A percentile compares a stretch with the other conserved stretches of the same genome.
These are phyloP conservation scores for Penicillium tannophilum DNA, from an alignment of 495 filamentous ascomycete species.

Conservation along the genomic window DNA sequence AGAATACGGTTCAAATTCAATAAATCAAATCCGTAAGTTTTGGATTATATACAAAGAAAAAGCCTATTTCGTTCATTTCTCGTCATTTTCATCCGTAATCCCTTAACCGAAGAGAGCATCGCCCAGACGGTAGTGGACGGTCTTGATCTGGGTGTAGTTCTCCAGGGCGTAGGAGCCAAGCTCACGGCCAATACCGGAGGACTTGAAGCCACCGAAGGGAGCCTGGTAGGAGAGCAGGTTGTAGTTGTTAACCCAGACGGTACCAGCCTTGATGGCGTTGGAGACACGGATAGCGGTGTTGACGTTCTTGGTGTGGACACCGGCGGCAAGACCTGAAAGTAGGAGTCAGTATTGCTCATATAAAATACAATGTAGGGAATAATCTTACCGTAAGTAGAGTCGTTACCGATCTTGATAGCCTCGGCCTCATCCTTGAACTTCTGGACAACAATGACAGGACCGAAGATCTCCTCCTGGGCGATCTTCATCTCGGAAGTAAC, in stretches of 20 bases:
- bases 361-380: not conserved
- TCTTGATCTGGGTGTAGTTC: constrained; percentile 88
- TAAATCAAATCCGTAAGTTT: constrained; percentile 11
- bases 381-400: constrained; percentile 65
- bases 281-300: constrained; percentile 90
- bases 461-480: constrained; percentile 98
- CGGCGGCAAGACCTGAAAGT: constrained; percentile 72
- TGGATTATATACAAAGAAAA: constrained; percentile 19
- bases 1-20: not conserved
- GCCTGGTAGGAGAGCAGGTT: constrained; percentile 82
- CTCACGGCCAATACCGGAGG: constrained; percentile 91
- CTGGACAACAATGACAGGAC: constrained; percentile 88
- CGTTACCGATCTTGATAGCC: constrained; percentile 78
- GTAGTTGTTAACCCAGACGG: constrained; percentile 94
- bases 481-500: constrained; percentile 95
- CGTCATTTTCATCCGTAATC: constrained; percentile 7
- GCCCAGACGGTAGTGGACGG: constrained; percentile 63
- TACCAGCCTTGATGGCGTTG: constrained; percentile 79
- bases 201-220: constrained; percentile 93
- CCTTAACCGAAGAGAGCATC: constrained; percentile 62
- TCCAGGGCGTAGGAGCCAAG: constrained; percentile 89
- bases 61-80: constrained; percentile 7
- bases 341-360: not conserved
- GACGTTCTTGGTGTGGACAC: constrained; percentile 89
- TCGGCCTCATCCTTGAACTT: constrained; percentile 93